phyloP scores from a whole-genome alignment of 345 rosid genomes.

The Atalantia buxifolia region DNA sequence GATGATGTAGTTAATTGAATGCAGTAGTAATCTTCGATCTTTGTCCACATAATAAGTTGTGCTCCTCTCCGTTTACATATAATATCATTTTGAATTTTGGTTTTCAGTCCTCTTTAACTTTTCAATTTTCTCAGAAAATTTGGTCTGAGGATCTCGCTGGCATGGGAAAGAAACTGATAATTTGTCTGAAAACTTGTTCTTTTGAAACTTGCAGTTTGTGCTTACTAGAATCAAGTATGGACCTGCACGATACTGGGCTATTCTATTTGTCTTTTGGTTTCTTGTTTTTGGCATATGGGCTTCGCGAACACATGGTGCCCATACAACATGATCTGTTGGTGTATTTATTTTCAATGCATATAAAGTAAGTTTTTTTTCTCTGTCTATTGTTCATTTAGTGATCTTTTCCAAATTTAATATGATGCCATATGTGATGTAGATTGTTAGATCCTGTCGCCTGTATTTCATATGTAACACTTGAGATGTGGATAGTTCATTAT shows the following conservation, averaged over 20 bases:
- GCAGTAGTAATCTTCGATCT: neutral
- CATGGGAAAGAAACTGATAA: neutral
- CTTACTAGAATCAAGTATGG: conserved; percentile 94
- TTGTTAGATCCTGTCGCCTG: neutral
- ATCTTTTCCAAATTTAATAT: neutral
- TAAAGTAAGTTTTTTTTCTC: conserved; percentile 1
- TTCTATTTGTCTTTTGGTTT: conserved; percentile 96
- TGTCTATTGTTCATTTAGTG: neutral
- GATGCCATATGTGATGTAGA: neutral
- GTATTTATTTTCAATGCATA: conserved; percentile 18
- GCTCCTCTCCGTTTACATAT: neutral
- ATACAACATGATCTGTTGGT: conserved; percentile 33
- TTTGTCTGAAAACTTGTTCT: neutral
- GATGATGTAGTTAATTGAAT: neutral
- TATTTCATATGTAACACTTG: neutral
- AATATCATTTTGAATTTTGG: neutral
- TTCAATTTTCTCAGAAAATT: neutral
- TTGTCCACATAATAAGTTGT: neutral
- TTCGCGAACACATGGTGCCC: conserved; percentile 64
- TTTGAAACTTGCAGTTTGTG: conserved; percentile 66
- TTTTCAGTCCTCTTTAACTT: neutral
- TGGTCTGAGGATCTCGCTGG: neutral
- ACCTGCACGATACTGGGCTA: conserved; percentile 98
- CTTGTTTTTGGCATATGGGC: conserved; percentile 98
- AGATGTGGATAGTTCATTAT: neutral